These are phyloP conservation scores for Umbelopsis sp. DNA, from an alignment of 371 early-diverging fungal species.

Conservation along the genomic window DNA sequence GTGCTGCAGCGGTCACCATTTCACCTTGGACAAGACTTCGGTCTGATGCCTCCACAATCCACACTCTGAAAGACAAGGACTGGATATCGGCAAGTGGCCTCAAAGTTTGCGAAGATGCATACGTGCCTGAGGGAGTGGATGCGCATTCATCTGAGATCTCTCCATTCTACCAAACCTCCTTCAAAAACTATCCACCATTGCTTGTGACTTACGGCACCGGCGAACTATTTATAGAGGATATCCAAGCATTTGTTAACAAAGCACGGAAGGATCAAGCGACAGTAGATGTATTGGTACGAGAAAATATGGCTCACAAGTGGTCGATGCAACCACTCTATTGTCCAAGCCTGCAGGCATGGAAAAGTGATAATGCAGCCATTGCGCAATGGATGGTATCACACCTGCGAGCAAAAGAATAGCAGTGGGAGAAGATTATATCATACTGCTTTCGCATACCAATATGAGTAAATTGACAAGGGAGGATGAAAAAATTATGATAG, in stretches of 20 bases:
- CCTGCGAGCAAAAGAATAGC: background rate
- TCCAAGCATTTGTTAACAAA: background rate
- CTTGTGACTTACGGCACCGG: background rate
- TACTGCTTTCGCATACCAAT: too few relatives aligned
- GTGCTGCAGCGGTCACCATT: background rate
- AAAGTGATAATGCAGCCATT: background rate
- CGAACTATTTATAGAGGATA: background rate
- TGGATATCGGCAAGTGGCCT: background rate
- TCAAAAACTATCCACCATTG: background rate
- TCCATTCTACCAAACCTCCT: background rate
- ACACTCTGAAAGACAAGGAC: background rate
- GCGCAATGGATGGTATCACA: background rate
- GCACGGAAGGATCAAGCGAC: background rate
- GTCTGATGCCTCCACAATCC: background rate
- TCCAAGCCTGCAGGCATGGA: background rate
- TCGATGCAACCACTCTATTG: background rate
- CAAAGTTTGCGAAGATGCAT: background rate
- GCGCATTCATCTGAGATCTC: background rate
- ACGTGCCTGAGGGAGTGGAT: background rate
- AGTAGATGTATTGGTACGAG: background rate
- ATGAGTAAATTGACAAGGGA: too few relatives aligned
- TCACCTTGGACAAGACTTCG: background rate
- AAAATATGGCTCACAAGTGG: background rate
- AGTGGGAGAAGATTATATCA: background rate
- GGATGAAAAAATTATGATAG: background rate